These are phyloP conservation scores for Fusarium vanettenii DNA, from an alignment of 2,329 filamentous ascomycete species.

Conservation along the genomic window DNA sequence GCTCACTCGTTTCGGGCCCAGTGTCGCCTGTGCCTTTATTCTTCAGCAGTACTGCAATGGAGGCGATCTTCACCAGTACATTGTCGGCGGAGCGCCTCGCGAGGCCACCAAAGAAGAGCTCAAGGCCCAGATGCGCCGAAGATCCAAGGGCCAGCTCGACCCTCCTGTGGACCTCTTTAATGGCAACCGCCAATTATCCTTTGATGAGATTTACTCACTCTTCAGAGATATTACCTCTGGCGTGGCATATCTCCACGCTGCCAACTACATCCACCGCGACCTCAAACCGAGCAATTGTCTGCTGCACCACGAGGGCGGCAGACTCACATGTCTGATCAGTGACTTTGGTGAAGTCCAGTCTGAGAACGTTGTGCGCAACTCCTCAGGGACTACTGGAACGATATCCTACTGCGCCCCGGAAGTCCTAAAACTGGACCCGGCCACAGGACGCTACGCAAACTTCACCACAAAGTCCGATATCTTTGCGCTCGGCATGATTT, in stretches of 20 bases:
- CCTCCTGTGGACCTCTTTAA: conserved; percentile 61
- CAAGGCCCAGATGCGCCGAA: conserved; percentile 86
- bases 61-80: conserved; percentile 89
- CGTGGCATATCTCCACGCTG: conserved; percentile 86
- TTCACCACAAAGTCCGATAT: conserved; percentile 98
- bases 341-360: conserved; percentile 98
- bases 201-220: conserved; percentile 96
- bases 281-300: conserved; percentile 97
- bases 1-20: conserved; percentile 87
- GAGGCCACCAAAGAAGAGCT: conserved; percentile 83
- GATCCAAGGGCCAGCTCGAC: conserved; percentile 82
- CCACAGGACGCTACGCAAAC: conserved; percentile 82
- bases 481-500: conserved; percentile 98
- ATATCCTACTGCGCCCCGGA: conserved; percentile 98
- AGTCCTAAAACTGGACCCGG: conserved; percentile 77
- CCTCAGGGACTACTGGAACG: conserved; percentile 92
- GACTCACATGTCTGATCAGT: conserved; percentile 86
- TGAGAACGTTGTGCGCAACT: conserved; percentile 83
- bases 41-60: conserved; percentile 97
- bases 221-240: conserved; percentile 97
- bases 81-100: conserved; percentile 75
- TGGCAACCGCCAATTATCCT: conserved; percentile 63
- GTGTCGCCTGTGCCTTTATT: conserved; percentile 94
- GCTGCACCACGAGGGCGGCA: conserved; percentile 79
- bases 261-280: conserved; percentile 96